These are phyloP conservation scores for Fraxinus velutina DNA, from an alignment of 305 asterid species.

Conservation along the genomic window DNA sequence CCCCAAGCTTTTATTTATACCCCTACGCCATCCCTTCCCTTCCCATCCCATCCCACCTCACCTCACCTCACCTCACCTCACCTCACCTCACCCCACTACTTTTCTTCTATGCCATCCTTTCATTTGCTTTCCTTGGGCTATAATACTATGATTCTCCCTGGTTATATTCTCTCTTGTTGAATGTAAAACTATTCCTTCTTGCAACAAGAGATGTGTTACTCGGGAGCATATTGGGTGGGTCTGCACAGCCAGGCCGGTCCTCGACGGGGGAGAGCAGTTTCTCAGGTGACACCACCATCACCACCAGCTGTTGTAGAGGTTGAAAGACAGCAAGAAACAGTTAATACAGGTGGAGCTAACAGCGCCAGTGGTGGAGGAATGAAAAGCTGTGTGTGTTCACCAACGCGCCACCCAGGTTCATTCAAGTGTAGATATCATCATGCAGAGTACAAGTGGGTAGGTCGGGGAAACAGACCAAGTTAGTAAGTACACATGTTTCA, in stretches of 20 bases:
- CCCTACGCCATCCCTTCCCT: not conserved
- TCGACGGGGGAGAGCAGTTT: constrained; percentile 20
- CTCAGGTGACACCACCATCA: not conserved
- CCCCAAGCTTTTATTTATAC: constrained; percentile 24
- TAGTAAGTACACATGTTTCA: constrained; percentile 21
- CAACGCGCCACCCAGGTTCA: constrained; percentile 79
- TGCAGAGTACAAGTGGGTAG: constrained; percentile 63
- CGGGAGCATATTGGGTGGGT: constrained; percentile 27
- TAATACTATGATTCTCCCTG: constrained; percentile 29
- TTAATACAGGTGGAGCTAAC: constrained; percentile 15
- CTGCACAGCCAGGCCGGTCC: constrained; percentile 11
- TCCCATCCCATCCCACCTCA: not conserved
- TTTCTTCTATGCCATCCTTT: constrained; percentile 27
- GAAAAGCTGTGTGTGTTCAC: constrained; percentile 70
- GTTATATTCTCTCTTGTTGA: constrained; percentile 24
- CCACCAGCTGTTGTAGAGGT: constrained; percentile 28
- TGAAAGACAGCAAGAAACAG: constrained; percentile 23
- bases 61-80: not conserved
- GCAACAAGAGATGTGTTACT: constrained; percentile 52
- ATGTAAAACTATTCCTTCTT: constrained; percentile 8
- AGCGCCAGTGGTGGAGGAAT: constrained; percentile 21
- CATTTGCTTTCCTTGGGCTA: constrained; percentile 21
- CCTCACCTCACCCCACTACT: not conserved
- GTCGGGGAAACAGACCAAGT: constrained; percentile 32
- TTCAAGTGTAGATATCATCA: constrained; percentile 86